Conservation (phyloP, 169 alveolate species). For the Babesia ovis region DNA sequence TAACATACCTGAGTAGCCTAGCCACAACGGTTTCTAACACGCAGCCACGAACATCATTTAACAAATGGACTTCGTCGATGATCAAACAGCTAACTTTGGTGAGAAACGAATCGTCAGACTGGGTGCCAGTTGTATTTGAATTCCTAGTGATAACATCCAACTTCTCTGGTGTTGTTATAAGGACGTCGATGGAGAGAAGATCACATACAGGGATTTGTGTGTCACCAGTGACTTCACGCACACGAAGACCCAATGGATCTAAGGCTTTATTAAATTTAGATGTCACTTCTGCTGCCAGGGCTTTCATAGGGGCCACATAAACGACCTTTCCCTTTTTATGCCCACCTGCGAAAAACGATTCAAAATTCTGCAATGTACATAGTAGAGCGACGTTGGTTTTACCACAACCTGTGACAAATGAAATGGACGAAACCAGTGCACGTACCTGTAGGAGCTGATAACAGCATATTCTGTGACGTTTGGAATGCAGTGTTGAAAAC, state of each 20-base stretch:
- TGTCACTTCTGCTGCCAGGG: slow-evolving; percentile 92
- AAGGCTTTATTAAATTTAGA: slow-evolving; percentile 41
- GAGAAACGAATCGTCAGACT: slow-evolving; percentile 82
- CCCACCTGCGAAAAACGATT: slow-evolving; percentile 13
- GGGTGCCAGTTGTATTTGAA: slow-evolving; percentile 82
- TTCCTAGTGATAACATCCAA: slow-evolving; percentile 99
- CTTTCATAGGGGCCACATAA: slow-evolving; percentile 99
- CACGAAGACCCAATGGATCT: slow-evolving; percentile 80
- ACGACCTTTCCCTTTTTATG: slow-evolving; percentile 79
- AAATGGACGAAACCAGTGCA: neutral
- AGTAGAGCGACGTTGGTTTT: slow-evolving; percentile 96
- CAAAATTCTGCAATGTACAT: slow-evolving; percentile 82
- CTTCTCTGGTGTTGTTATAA: slow-evolving; percentile 99
- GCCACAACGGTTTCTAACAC: slow-evolving; percentile 99
- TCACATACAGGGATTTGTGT: slow-evolving; percentile 74
- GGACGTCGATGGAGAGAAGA: slow-evolving; percentile 95
- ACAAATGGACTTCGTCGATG: slow-evolving; percentile 99
- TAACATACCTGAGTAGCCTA: slow-evolving; percentile 91
- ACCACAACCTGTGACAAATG: slow-evolving; percentile 86
- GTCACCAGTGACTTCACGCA: slow-evolving; percentile 95
- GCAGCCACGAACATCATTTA: slow-evolving; percentile 99
- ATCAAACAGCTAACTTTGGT: slow-evolving; percentile 93
- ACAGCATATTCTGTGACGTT: slow-evolving; percentile 89
- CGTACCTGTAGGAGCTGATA: slow-evolving; percentile 96
- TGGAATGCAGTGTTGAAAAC: slow-evolving; percentile 90